These are phyloP conservation scores for Paracorniculantispora psalliotae DNA, from an alignment of 2,329 filamentous ascomycete genomes.

Conservation along the genomic window DNA sequence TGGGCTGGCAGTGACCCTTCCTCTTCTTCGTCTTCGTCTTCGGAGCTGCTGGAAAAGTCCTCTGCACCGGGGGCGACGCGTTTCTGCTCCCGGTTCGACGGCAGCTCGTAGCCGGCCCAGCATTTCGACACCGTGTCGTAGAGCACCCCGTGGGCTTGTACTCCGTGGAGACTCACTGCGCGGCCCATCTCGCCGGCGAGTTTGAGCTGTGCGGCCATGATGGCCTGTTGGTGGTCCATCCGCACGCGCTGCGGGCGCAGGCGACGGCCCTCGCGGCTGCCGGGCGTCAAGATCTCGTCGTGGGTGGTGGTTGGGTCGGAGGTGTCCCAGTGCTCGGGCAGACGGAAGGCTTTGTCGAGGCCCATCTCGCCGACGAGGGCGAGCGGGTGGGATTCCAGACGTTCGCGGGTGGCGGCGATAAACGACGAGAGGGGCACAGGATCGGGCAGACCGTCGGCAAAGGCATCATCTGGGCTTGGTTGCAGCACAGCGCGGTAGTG, in stretches of 20 bases:
- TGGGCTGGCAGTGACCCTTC: not conserved
- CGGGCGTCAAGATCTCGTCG: conserved; percentile 51
- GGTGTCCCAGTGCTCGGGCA: conserved; percentile 56
- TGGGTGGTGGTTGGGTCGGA: conserved; percentile 25
- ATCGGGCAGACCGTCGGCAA: conserved; percentile 49
- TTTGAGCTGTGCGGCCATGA: conserved; percentile 64
- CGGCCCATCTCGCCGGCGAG: conserved; percentile 64
- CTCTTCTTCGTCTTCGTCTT: conserved; percentile 24
- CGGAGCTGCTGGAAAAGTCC: conserved; percentile 36
- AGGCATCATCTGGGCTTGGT: conserved; percentile 40
- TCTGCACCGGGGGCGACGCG: conserved; percentile 44
- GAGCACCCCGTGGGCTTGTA: conserved; percentile 69
- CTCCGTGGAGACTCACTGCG: conserved; percentile 66
- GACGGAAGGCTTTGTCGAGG: conserved; percentile 70
- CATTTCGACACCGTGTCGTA: conserved; percentile 59
- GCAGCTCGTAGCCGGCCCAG: conserved; percentile 66
- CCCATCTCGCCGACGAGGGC: conserved; percentile 75
- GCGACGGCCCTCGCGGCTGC: conserved; percentile 63
- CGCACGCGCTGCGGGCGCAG: conserved; percentile 64
- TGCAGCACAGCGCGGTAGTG: conserved; percentile 69
- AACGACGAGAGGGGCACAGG: conserved; percentile 57
- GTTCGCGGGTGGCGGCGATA: conserved; percentile 48
- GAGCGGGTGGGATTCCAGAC: conserved; percentile 52
- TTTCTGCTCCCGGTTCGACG: conserved; percentile 55
- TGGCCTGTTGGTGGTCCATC: conserved; percentile 61